These are phyloP conservation scores for Penicillium carneum DNA, from an alignment of 2,329 filamentous ascomycete species.

Conservation along the genomic window DNA sequence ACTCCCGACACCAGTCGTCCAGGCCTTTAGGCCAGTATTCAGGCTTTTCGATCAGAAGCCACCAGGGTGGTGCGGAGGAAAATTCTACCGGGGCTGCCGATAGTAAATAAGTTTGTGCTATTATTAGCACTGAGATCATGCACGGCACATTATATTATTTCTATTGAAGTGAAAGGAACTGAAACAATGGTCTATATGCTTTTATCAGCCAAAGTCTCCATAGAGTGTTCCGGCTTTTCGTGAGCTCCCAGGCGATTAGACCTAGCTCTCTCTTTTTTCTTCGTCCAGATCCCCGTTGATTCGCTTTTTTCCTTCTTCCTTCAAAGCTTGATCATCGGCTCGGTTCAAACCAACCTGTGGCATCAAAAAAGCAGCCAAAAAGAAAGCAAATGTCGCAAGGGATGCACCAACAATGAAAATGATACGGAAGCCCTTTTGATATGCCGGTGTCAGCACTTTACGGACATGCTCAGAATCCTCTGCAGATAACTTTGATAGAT, in stretches of 20 bases:
- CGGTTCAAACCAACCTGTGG: constrained; percentile 46
- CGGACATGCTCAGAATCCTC: constrained; percentile 38
- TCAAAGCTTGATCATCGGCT: constrained; percentile 42
- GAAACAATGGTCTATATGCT: background rate
- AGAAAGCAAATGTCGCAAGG: constrained; percentile 46
- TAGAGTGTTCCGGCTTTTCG: background rate
- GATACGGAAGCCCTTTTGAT: constrained; percentile 50
- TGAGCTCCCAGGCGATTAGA: background rate
- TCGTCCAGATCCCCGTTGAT: constrained; percentile 28
- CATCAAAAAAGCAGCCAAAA: constrained; percentile 47
- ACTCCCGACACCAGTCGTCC: no score
- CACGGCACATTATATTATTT: no score
- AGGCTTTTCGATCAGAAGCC: no score
- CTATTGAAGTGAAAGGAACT: no score
- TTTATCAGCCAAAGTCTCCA: background rate
- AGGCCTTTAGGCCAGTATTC: no score
- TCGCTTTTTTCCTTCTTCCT: constrained; percentile 39
- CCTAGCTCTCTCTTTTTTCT: constrained; percentile 20
- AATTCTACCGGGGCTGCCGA: no score
- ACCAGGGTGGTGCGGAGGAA: no score
- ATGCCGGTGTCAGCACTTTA: constrained; percentile 44
- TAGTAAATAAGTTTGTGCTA: no score
- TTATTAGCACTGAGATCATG: no score
- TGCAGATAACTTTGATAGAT: constrained; percentile 38
- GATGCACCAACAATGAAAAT: constrained; percentile 51